A percentile compares a stretch with the other conserved stretches of the same genome.
These are phyloP conservation scores for Blastobotrys serpentis DNA, from an alignment of 1,139 yeast genomes.

Conservation along the genomic window DNA sequence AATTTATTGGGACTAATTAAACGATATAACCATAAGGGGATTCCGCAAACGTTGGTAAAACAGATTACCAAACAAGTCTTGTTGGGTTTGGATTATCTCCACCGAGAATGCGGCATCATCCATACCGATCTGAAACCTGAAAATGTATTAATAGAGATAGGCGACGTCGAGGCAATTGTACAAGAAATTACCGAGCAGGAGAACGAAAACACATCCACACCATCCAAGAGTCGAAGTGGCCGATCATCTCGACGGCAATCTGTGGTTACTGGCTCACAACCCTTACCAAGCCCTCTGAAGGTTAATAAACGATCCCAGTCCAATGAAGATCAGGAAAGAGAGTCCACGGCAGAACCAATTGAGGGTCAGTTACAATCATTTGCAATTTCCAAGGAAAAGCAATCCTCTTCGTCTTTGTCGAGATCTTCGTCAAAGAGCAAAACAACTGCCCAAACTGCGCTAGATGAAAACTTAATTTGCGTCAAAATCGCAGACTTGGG, in stretches of 20 bases:
- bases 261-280: conserved; percentile 81
- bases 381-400: conserved; percentile 11
- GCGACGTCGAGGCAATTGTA: conserved; percentile 71
- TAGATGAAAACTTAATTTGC: conserved; percentile 36
- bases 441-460: conserved; percentile 3
- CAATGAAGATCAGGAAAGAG: conserved; percentile 9
- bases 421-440: conserved; percentile 4
- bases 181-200: conserved; percentile 53
- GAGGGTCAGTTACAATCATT: conserved; percentile 20
- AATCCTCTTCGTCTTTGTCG: neutral
- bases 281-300: conserved; percentile 74
- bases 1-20: conserved; percentile 69
- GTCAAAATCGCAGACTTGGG: conserved; percentile 84
- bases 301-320: conserved; percentile 22
- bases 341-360: conserved; percentile 18
- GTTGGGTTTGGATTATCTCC: conserved; percentile 75
- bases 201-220: conserved; percentile 12
- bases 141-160: conserved; percentile 77
- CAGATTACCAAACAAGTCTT: conserved; percentile 78
- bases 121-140: conserved; percentile 93
- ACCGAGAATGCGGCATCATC: conserved; percentile 82
- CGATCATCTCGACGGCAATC: conserved; percentile 67
- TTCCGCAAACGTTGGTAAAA: conserved; percentile 71
- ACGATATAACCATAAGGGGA: conserved; percentile 64
- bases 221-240: conserved; percentile 23